Evolutionary conservation across 2,329 filamentous ascomycete species (phyloP).

Genomic region (Chaetomiaceae sp.): DNA sequence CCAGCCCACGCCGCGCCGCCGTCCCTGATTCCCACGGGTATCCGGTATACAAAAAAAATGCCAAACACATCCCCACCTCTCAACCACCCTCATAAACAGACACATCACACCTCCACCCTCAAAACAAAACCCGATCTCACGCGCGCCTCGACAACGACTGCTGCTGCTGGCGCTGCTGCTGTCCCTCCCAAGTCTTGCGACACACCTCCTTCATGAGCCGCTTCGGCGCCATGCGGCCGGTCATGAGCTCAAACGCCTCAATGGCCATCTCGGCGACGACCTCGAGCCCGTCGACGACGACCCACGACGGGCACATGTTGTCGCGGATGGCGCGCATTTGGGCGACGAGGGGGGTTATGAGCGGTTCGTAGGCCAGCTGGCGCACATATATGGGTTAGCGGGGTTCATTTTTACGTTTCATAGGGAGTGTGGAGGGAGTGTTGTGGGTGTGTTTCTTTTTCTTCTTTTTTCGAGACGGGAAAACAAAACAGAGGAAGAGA

Average conservation of each 20-base stretch:
- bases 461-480: too few relatives aligned
- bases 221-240: conserved; percentile 64
- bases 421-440: too few relatives aligned
- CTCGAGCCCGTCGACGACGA: conserved; percentile 66
- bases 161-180: conserved; percentile 5
- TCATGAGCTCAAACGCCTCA: conserved; percentile 72
- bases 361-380: conserved; percentile 63
- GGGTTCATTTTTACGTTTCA: conserved; percentile 14
- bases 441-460: too few relatives aligned
- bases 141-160: background rate
- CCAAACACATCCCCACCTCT: too few relatives aligned
- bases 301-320: conserved; percentile 55
- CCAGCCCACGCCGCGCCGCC: too few relatives aligned
- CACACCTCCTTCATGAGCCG: conserved; percentile 61
- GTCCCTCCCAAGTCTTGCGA: conserved; percentile 37
- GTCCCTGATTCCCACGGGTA: too few relatives aligned
- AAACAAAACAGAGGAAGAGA: background rate
- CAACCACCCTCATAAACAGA: too few relatives aligned
- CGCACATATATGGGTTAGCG: background rate
- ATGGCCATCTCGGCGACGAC: conserved; percentile 70
- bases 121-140: too few relatives aligned
- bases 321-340: conserved; percentile 54
- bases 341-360: conserved; percentile 62
- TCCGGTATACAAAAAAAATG: too few relatives aligned
- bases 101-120: too few relatives aligned